These are phyloP conservation scores for Phytophthora sp. DNA, from an alignment of 352 stramenopile species.

Conservation along the genomic window DNA sequence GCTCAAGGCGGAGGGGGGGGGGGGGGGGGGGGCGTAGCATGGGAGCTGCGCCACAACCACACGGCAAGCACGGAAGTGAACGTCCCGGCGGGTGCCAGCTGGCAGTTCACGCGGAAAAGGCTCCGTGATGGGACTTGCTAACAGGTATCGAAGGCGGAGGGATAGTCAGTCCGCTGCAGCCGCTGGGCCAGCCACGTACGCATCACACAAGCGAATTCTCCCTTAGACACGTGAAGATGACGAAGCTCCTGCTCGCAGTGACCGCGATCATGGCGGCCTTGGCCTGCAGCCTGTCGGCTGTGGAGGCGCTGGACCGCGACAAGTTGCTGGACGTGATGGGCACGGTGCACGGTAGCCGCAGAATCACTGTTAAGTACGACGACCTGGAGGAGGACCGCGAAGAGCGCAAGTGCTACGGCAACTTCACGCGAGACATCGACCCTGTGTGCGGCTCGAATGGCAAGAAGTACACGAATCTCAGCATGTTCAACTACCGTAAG, in stretches of 20 bases:
- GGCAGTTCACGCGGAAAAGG: conserved; percentile 30
- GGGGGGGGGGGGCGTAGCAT: neutral
- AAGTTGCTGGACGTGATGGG: conserved; percentile 42
- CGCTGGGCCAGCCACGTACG: conserved; percentile 25
- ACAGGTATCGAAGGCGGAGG: conserved; percentile 9
- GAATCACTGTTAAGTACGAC: conserved; percentile 28
- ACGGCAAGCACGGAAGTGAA: conserved; percentile 29
- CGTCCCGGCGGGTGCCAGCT: conserved; percentile 21
- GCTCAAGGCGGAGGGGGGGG: neutral
- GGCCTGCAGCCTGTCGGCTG: conserved; percentile 15
- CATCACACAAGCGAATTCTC: conserved; percentile 31
- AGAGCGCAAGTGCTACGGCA: conserved; percentile 41
- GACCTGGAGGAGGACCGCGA: conserved; percentile 32
- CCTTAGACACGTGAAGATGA: conserved; percentile 11
- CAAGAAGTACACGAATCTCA: conserved; percentile 57
- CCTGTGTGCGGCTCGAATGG: conserved; percentile 65
- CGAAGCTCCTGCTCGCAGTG: conserved; percentile 15
- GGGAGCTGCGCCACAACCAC: conserved; percentile 26
- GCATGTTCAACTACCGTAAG: conserved; percentile 63
- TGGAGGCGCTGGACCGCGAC: conserved; percentile 37
- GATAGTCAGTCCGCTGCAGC: conserved; percentile 33
- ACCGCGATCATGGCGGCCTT: conserved; percentile 16
- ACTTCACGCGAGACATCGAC: conserved; percentile 58
- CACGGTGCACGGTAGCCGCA: conserved; percentile 38
- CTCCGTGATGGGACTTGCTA: conserved; percentile 28